Base-by-base conservation (phyloP, 2,329 filamentous ascomycete genomes). In the Fusarium stilboides region DNA sequence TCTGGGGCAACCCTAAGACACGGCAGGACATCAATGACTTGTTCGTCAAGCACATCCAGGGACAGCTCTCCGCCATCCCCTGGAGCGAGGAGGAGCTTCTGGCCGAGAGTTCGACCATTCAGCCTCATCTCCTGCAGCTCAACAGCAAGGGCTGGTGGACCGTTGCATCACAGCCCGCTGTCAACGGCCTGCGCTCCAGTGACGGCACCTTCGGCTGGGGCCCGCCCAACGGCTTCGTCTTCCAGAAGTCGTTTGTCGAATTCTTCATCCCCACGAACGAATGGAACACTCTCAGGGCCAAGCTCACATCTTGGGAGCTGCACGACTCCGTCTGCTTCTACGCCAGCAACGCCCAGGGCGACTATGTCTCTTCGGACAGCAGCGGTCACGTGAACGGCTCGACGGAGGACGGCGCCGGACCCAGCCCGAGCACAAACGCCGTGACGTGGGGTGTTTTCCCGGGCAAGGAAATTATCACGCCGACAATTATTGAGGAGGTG, bases 181-280 rank as follows among this genome's bases (percentile, higher is more conserved):
- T 98, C 59, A 97, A 98, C 77, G 94, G 94, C 42, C 82, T 94
- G 20, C 87, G 87, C 36, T 97, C 92, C 28, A 88, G 87, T 47
- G 89, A 99, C 77, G 81, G 87, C 5, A 88, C 93, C 20, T 97
- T 97, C 74, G 96, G 96, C 68, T 99, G 96, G 96, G 96, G 96
- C 2, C 96, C 96, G 0, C 88, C 87, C 50, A 91, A 94, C 74
- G 96, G 96, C 19, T 98, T 97, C 78, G 94, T 98, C 47, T 99
- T 98, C 84, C 96, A 99, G 77, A 99, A 98, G 81, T 92, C 95
- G 0, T 99, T 99, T 79, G 94, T 99, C 52, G 96, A 99, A 79
- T 94, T 98, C 82, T 99, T 99, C 85, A 83, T 97, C 60, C 90
- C 94, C 0, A 82, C 85, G 0, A 79, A 86, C 1, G 92, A 95